Evolutionary conservation across 2,329 filamentous ascomycete species (phyloP), one percentile per base, ranked within the genome.

Genomic region (Plenodomus tracheiphilus): DNA sequence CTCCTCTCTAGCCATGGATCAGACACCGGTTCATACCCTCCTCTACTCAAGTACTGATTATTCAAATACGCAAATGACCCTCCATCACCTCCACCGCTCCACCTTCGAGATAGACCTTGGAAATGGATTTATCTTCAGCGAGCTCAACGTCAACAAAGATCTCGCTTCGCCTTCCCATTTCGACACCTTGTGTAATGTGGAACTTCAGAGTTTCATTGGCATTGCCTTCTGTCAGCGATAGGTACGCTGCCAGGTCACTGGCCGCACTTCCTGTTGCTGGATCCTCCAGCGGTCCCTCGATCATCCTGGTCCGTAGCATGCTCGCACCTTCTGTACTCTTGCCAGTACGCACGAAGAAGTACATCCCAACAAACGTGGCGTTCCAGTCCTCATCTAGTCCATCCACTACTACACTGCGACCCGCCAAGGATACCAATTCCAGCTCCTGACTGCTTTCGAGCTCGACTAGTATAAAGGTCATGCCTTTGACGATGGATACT

Each of bases 401-500:
- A 15, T 59, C 69, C 36, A 76, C 61, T 11, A 74, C 41, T 11
- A 66, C 46, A 20, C 46, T 64, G 22, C 61, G 58, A 28, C 67
- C 61, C 3, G 58, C 57, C 22, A 70, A 57, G 2, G 77, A 73
- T 10, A 77, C 68, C 11, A 70, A 59, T 4, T 73, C 77, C 16
- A 93, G 76, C 7, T 80, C 77, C 22, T 84, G 83, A 9, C 89
- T 70, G 45, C 77, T 79, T 0, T 81, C 76, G 18, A 94, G 75
- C 56, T 82, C 74, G 13, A 88, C 75, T 25, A 89, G 79, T n/a
- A 84, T 71, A 68, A 91, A 91, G 1, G 82, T 83, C 85, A 92
- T 87, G 40, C 88, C 89, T 38, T 83, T 83, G 30, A 91, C 87
- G 39, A 91, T 75, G 37, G 73, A 76, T 10, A 77, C 73, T 11